Evolutionary conservation across 352 stramenopile genomes (phyloP).

Genomic region (Phytophthora kernoviae): DNA sequence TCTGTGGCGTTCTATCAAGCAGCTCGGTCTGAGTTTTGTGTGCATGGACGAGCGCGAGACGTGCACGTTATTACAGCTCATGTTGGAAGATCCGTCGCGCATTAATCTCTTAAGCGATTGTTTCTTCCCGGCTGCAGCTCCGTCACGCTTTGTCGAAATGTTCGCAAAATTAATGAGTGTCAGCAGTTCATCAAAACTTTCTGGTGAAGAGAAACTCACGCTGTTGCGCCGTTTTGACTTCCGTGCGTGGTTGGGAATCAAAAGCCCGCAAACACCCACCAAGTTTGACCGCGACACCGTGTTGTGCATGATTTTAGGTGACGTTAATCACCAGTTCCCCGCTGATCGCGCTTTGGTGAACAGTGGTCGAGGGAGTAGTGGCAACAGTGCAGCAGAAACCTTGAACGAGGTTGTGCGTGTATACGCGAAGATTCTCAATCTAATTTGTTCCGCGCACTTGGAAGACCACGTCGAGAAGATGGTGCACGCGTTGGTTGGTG

Average conservation of each 20-base stretch:
- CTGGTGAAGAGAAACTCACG: conserved; percentile 72
- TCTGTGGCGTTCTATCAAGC: conserved; percentile 83
- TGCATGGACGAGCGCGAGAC: conserved; percentile 85
- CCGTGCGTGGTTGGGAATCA: conserved; percentile 67
- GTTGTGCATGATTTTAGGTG: conserved; percentile 75
- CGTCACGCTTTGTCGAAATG: conserved; percentile 84
- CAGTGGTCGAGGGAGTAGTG: conserved; percentile 12
- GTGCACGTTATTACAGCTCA: conserved; percentile 77
- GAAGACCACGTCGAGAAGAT: conserved; percentile 86
- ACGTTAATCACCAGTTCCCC: conserved; percentile 64
- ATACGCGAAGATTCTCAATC: conserved; percentile 71
- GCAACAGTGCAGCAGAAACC: conserved; percentile 24
- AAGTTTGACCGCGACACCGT: conserved; percentile 87
- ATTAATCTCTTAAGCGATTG: conserved; percentile 85
- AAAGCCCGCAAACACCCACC: conserved; percentile 47
- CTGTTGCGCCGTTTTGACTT: conserved; percentile 83
- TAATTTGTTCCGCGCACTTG: conserved; percentile 69
- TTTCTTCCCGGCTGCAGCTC: conserved; percentile 76
- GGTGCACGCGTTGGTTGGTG: conserved; percentile 75
- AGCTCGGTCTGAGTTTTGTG: conserved; percentile 79
- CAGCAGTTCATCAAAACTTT: conserved; percentile 68
- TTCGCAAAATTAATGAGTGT: conserved; percentile 87
- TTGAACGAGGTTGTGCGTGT: conserved; percentile 67
- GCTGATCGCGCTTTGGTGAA: conserved; percentile 43
- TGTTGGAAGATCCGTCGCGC: conserved; percentile 83